Percentiles rank a stretch among this genome's conserved stretches.
phyloP scores from a whole-genome alignment of 2,329 filamentous ascomycete species.

The Exophiala sp. region DNA sequence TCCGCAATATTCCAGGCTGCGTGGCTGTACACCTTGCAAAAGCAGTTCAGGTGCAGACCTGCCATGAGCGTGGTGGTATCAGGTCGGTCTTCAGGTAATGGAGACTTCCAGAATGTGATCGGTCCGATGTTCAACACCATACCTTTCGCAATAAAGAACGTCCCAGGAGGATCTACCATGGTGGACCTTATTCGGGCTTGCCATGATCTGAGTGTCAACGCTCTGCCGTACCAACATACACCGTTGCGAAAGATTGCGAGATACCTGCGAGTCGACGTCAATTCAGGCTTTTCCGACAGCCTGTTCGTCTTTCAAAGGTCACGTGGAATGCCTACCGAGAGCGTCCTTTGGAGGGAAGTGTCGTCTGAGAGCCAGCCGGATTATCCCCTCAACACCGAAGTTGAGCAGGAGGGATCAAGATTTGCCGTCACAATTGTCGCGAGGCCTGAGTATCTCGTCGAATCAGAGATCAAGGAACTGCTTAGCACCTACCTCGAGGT shows the following conservation, averaged over 20 bases:
- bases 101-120: conserved; percentile 63
- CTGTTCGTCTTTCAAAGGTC: conserved; percentile 77
- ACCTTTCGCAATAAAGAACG: conserved; percentile 58
- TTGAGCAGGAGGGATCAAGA: conserved; percentile 50
- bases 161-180: conserved; percentile 53
- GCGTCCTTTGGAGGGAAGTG: conserved; percentile 53
- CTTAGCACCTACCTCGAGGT: conserved; percentile 39
- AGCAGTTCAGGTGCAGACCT: conserved; percentile 45
- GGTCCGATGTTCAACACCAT: conserved; percentile 90
- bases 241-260: conserved; percentile 76
- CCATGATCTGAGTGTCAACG: conserved; percentile 66
- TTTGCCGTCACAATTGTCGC: conserved; percentile 61
- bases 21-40: conserved; percentile 64
- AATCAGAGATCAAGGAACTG: conserved; percentile 37
- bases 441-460: conserved; percentile 45
- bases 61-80: conserved; percentile 74
- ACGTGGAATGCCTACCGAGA: conserved; percentile 26
- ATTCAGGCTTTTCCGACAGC: conserved; percentile 68
- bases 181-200: conserved; percentile 58
- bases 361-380: conserved; percentile 55
- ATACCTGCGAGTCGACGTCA: conserved; percentile 60
- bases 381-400: conserved; percentile 76
- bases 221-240: conserved; percentile 72
- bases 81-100: conserved; percentile 68
- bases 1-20: conserved; percentile 73